Conservation (phyloP, 2,329 filamentous ascomycete genomes). For the Colletotrichum sp. region DNA sequence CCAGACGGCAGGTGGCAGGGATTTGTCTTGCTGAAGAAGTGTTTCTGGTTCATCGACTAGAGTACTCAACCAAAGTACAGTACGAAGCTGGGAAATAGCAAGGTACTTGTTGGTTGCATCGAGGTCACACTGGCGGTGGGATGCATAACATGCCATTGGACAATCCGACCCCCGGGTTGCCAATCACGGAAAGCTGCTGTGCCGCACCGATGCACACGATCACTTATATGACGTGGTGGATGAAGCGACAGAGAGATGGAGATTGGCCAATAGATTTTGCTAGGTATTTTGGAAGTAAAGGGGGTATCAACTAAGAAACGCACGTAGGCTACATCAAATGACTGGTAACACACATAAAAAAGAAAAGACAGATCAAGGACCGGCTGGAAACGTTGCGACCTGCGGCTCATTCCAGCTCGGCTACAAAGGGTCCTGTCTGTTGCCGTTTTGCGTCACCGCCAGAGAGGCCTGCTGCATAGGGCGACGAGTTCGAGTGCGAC, state of each 20-base stretch:
- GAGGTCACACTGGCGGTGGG: not conserved
- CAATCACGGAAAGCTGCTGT: not conserved
- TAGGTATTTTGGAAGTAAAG: not conserved
- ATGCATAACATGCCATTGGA: slow-evolving; percentile 4
- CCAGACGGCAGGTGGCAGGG: not conserved
- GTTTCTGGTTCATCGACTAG: not conserved
- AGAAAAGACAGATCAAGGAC: not conserved
- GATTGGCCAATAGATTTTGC: not conserved
- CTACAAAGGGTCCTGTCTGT: not conserved
- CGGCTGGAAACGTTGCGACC: not conserved
- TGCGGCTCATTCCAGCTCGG: slow-evolving; percentile 12
- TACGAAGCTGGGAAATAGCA: not conserved
- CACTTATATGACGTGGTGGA: not conserved
- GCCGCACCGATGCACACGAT: not conserved
- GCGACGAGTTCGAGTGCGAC: not conserved
- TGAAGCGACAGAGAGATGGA: not conserved
- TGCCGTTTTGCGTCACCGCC: not conserved
- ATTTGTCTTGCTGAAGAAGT: not conserved
- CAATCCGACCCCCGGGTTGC: not conserved
- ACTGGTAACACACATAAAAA: not conserved
- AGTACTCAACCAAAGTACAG: not conserved
- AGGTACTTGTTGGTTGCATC: not conserved
- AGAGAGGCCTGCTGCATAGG: not conserved
- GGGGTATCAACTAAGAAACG: not conserved
- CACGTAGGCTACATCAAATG: not conserved